These are phyloP conservation scores for Telfairia occidentalis DNA, from an alignment of 331 rosid genomes.

Conservation along the genomic window DNA sequence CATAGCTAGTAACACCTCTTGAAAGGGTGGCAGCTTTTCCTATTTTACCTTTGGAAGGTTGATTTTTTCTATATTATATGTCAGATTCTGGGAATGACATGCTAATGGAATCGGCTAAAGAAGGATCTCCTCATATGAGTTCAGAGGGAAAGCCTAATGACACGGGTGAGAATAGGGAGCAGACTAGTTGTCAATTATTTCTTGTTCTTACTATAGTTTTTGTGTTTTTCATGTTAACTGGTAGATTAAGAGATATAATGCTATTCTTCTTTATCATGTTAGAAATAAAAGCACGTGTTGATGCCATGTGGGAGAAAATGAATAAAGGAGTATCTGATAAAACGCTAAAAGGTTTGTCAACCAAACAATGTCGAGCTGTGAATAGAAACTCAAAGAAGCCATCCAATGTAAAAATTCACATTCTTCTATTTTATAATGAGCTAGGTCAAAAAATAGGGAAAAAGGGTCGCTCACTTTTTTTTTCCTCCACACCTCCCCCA, in stretches of 20 bases:
- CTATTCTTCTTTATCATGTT: constrained; percentile 14
- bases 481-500: background rate
- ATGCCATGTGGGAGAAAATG: constrained; percentile 90
- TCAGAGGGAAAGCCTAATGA: constrained; percentile 32
- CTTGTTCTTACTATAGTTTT: background rate
- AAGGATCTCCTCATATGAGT: constrained; percentile 27
- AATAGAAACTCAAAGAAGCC: constrained; percentile 42
- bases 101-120: constrained; percentile 30
- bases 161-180: constrained; percentile 32
- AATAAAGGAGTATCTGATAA: constrained; percentile 67
- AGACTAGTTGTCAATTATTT: background rate
- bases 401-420: constrained; percentile 48
- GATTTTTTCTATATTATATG: background rate
- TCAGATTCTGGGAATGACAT: constrained; percentile 43
- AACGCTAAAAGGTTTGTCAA: constrained; percentile 31
- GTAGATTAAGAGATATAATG: background rate
- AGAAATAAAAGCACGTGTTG: constrained; percentile 68
- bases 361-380: constrained; percentile 29
- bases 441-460: background rate
- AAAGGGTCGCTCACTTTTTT: constrained; percentile 13
- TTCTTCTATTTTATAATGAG: background rate
- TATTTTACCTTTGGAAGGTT: background rate
- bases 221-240: background rate
- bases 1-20: background rate
- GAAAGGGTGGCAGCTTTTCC: background rate